Evolutionary conservation across 495 filamentous ascomycete genomes (phyloP), one percentile per base, ranked within the genome.

Genomic region (Tuber melanosporum): DNA sequence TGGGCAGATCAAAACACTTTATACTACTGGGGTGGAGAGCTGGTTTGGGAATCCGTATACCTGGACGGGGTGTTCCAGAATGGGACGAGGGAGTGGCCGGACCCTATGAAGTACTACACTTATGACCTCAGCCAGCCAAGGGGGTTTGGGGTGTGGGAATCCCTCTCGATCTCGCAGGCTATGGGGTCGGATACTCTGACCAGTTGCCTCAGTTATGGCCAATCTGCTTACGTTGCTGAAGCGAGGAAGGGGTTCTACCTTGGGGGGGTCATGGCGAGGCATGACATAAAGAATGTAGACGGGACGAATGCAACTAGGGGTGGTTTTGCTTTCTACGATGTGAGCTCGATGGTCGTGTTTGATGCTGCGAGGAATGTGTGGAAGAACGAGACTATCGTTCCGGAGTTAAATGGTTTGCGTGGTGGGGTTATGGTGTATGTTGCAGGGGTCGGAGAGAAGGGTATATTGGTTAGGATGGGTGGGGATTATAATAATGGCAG

Each of bases 391-490:
- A 62, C n/a, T 32, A 10, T 26, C 9, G 3, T 0, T 22, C 7
- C n/a, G n/a, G 57, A 14, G 57, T 32, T 62, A 26, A 62, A 5
- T 62, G 26, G 15, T 1, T 32, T 32, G n/a, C n/a, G 10, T 12
- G n/a, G 32, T 5, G 57, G 57, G 57, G 57, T 4, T 17, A 80
- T 86, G 81, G 70, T 78, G 36, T 86, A 86, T 74, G 71, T 86
- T 9, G 52, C 79, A 17, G 76, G 49, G 14, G 57, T 85, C 45
- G 85, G 85, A 20, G 5, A 75, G 20, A 83, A 84, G 36, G 86
- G 86, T 15, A 77, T 83, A 44, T 44, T 87, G 62, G 79, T 87
- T 46, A 75, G 83, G 42, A 80, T 87, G 62, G 86, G 86, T 12
- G 85, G 86, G 47, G 83, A 81, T 32, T 70, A 80, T 32, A 26